phyloP scores from a whole-genome alignment of 306 rosid species.

The Luffa acutangula region DNA sequence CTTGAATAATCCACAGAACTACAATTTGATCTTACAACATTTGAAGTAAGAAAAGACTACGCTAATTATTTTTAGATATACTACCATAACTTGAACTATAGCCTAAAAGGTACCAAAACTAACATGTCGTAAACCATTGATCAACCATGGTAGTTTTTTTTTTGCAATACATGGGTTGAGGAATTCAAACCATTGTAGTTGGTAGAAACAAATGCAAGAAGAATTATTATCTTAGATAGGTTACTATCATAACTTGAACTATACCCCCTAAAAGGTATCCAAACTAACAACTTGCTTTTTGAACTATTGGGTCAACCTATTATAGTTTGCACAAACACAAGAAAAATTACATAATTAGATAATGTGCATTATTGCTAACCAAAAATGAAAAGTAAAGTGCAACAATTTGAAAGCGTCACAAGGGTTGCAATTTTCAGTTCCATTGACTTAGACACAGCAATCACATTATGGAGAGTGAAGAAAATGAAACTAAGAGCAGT shows the following conservation, averaged over 20 bases:
- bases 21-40: neutral
- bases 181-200: neutral
- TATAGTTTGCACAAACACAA: neutral
- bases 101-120: neutral
- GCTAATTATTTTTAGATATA: neutral
- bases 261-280: neutral
- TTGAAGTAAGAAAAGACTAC: neutral
- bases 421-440: neutral
- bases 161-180: too few species aligned
- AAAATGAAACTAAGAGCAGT: neutral
- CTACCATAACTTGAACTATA: neutral
- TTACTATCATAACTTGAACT: neutral
- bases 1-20: neutral
- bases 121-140: neutral
- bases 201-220: neutral
- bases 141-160: too few species aligned
- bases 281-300: neutral
- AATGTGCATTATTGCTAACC: neutral
- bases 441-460: neutral
- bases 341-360: neutral
- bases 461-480: constrained; percentile 8
- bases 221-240: neutral
- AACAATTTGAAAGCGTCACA: neutral
- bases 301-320: neutral
- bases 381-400: neutral